Percentiles rank a stretch among this genome's conserved stretches.
phyloP scores from a whole-genome alignment of 1,284 basidiomycete species.

The Ustilago curta region DNA sequence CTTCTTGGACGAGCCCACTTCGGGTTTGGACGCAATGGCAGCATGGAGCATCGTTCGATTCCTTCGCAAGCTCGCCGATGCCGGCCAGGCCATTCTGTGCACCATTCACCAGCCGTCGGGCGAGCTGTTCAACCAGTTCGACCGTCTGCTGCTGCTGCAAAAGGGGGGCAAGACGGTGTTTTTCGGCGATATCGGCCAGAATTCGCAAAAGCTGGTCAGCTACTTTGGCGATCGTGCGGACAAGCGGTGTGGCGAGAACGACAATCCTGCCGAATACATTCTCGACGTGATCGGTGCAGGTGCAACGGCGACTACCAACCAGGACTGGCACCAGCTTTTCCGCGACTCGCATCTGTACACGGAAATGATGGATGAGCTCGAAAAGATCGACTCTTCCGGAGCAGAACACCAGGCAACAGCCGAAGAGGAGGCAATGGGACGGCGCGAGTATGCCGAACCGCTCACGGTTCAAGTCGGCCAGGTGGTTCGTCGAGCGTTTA shows the following conservation, averaged over 20 bases:
- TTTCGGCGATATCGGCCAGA: slow-evolving; percentile 79
- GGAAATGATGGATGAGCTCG: slow-evolving; percentile 43
- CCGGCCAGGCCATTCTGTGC: slow-evolving; percentile 68
- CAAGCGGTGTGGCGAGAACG: slow-evolving; percentile 67
- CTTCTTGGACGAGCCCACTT: slow-evolving; percentile 67
- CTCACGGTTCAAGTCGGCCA: slow-evolving; percentile 55
- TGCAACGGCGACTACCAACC: slow-evolving; percentile 57
- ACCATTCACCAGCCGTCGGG: slow-evolving; percentile 70
- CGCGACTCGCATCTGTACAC: slow-evolving; percentile 40
- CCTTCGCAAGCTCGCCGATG: slow-evolving; percentile 66
- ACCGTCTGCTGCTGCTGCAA: slow-evolving; percentile 59
- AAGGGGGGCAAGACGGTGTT: slow-evolving; percentile 60
- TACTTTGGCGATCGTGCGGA: slow-evolving; percentile 80
- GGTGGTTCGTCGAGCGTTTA: slow-evolving; percentile 56
- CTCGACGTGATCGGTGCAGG: slow-evolving; percentile 65
- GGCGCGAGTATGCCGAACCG: slow-evolving; percentile 63
- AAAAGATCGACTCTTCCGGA: slow-evolving; percentile 15
- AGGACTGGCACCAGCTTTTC: slow-evolving; percentile 63
- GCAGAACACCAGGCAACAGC: slow-evolving; percentile 11
- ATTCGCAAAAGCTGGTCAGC: slow-evolving; percentile 74
- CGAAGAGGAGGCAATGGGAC: slow-evolving; percentile 55
- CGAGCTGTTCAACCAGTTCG: slow-evolving; percentile 60
- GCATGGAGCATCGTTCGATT: slow-evolving; percentile 65
- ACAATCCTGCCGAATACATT: slow-evolving; percentile 64
- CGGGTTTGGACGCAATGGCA: slow-evolving; percentile 55